Conservation (phyloP, 768 basidiomycete genomes). For the Dendrothele bispora region DNA sequence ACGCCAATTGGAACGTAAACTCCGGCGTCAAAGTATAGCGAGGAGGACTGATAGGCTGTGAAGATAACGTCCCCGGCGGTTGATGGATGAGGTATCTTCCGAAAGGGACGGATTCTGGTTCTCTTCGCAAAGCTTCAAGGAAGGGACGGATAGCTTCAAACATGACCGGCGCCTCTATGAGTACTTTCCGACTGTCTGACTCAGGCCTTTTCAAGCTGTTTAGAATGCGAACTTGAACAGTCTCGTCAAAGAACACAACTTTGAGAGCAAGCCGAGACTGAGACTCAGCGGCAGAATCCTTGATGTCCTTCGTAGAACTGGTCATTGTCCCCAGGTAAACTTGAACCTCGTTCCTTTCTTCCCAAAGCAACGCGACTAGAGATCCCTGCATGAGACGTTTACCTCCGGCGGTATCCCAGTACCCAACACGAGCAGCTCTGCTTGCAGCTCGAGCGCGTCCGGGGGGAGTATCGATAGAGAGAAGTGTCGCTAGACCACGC, state of each 20-base stretch:
- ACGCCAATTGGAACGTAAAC: constrained; percentile 57
- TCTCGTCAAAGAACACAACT: constrained; percentile 64
- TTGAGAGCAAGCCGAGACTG: constrained; percentile 41
- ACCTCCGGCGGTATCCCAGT: constrained; percentile 62
- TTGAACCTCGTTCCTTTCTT: constrained; percentile 26
- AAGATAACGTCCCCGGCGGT: constrained; percentile 31
- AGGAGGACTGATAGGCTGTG: constrained; percentile 46
- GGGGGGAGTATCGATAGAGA: constrained; percentile 54
- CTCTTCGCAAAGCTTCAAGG: constrained; percentile 55
- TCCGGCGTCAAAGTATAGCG: constrained; percentile 51
- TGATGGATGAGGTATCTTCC: constrained; percentile 46
- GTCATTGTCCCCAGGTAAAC: constrained; percentile 57
- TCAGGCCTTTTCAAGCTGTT: constrained; percentile 33
- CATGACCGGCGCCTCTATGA: constrained; percentile 66
- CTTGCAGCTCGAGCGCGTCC: constrained; percentile 47
- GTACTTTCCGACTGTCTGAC: constrained; percentile 29
- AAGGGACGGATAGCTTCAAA: constrained; percentile 70
- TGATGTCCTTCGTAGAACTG: constrained; percentile 43
- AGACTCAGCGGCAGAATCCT: constrained; percentile 36
- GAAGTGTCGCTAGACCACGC: constrained; percentile 48
- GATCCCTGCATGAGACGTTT: constrained; percentile 62
- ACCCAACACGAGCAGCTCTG: constrained; percentile 40
- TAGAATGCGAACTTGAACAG: constrained; percentile 54
- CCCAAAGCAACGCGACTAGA: constrained; percentile 62
- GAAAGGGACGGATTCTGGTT: constrained; percentile 61